These are phyloP conservation scores for Medicago ruthenica DNA, from an alignment of 306 rosid species.

Conservation along the genomic window DNA sequence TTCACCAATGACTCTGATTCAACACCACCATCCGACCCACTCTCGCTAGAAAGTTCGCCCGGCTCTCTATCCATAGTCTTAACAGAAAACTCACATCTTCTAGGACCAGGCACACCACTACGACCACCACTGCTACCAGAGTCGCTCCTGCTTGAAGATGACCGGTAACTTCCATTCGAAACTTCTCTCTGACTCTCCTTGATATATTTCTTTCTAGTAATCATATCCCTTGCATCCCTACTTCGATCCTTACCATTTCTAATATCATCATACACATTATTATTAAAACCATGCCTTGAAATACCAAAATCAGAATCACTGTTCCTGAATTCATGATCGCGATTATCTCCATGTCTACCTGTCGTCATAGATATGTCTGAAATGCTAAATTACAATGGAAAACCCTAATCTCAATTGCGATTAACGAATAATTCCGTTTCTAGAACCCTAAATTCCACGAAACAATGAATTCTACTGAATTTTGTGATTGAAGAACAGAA, in stretches of 20 bases:
- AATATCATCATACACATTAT: conserved; percentile 60
- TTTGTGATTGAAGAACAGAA: not conserved
- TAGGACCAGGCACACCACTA: conserved; percentile 49
- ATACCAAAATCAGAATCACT: conserved; percentile 67
- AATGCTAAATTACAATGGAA: conserved; percentile 25
- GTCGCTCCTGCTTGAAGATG: conserved; percentile 70
- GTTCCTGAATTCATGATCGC: conserved; percentile 68
- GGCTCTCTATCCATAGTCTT: conserved; percentile 79
- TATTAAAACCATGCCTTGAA: conserved; percentile 46
- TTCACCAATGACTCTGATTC: conserved; percentile 60
- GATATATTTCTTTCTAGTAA: conserved; percentile 63
- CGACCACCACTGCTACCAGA: conserved; percentile 62
- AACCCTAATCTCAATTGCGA: conserved; percentile 37
- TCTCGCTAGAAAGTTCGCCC: conserved; percentile 95
- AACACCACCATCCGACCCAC: conserved; percentile 84
- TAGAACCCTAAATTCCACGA: conserved; percentile 52
- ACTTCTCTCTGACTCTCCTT: conserved; percentile 56
- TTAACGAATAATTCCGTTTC: conserved; percentile 22
- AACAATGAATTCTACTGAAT: conserved; percentile 30
- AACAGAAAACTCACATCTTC: conserved; percentile 53
- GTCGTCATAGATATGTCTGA: conserved; percentile 65
- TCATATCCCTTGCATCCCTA: conserved; percentile 64
- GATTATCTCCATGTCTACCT: conserved; percentile 83
- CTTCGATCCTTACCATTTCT: conserved; percentile 60
- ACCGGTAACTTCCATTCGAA: conserved; percentile 55